A percentile compares a stretch with the other conserved stretches of the same genome.
Conservation (phyloP, 768 basidiomycete genomes). For the Mycena haematopus region DNA sequence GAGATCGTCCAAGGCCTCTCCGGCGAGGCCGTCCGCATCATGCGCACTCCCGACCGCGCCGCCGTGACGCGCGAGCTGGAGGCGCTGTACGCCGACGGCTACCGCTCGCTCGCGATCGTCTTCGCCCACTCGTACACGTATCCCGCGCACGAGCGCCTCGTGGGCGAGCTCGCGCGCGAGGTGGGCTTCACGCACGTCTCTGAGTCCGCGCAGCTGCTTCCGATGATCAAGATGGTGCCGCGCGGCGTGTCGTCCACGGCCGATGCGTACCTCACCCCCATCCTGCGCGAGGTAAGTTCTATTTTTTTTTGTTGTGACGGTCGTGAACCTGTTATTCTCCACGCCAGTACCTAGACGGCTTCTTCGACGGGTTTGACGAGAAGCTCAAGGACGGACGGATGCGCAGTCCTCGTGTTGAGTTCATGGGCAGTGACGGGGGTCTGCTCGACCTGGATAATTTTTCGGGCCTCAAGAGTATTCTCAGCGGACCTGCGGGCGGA, state of each 20-base stretch:
- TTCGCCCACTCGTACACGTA: constrained; percentile 93
- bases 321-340: too few relatives aligned
- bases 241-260: constrained; percentile 92
- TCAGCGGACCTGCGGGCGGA: constrained; percentile 94
- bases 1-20: constrained; percentile 83
- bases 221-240: constrained; percentile 96
- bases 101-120: constrained; percentile 88
- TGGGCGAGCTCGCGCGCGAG: constrained; percentile 76
- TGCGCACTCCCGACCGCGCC: constrained; percentile 57
- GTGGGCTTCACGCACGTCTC: constrained; percentile 93
- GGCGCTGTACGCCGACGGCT: constrained; percentile 78
- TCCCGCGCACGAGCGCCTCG: constrained; percentile 79
- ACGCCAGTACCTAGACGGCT: constrained; percentile 84
- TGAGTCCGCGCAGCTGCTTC: constrained; percentile 83
- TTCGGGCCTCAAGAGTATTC: constrained; percentile 90
- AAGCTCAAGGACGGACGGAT: constrained; percentile 67
- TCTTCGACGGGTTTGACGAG: constrained; percentile 87
- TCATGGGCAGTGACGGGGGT: constrained; percentile 95
- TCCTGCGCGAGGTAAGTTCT: constrained; percentile 46
- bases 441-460: constrained; percentile 83
- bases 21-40: constrained; percentile 87
- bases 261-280: constrained; percentile 94
- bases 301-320: too few relatives aligned
- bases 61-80: constrained; percentile 66
- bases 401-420: constrained; percentile 80